These are phyloP conservation scores for Yamadazyma kitorensis DNA, from an alignment of 805 yeast species.

Conservation along the genomic window DNA sequence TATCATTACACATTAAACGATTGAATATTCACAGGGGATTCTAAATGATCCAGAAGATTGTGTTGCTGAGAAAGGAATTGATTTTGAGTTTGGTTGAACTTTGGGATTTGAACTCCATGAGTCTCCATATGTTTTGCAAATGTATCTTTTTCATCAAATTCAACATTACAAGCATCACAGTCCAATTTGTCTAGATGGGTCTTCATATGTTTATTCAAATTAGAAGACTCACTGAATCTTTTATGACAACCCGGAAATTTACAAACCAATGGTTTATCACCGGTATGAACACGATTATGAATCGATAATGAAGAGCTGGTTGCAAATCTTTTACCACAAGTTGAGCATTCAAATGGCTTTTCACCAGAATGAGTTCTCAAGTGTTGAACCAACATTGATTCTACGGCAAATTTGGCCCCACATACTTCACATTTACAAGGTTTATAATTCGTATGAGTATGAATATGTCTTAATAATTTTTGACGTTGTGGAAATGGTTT, in stretches of 20 bases:
- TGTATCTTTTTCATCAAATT: constrained; percentile 5
- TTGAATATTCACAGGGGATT: background rate
- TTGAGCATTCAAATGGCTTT: constrained; percentile 72
- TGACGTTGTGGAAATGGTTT: constrained; percentile 77
- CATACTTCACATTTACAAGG: constrained; percentile 77
- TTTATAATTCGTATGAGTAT: constrained; percentile 80
- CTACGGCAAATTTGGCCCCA: constrained; percentile 70
- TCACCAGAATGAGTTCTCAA: constrained; percentile 85
- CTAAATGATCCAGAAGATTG: background rate
- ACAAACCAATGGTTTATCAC: constrained; percentile 83
- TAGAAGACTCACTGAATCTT: constrained; percentile 84
- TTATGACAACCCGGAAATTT: constrained; percentile 79
- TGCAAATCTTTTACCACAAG: constrained; percentile 77
- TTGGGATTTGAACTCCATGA: no score
- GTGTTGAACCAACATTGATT: constrained; percentile 77
- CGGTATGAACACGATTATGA: constrained; percentile 84
- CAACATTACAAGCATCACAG: constrained; percentile 6
- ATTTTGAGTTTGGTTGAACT: no score
- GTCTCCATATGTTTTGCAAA: no score
- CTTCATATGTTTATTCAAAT: constrained; percentile 82
- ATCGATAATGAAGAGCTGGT: constrained; percentile 80
- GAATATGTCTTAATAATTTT: constrained; percentile 80
- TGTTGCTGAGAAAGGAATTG: no score
- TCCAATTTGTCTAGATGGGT: constrained; percentile 47
- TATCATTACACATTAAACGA: background rate